phyloP scores from a whole-genome alignment of 208 protist species.

The Zelonia costaricensis region DNA sequence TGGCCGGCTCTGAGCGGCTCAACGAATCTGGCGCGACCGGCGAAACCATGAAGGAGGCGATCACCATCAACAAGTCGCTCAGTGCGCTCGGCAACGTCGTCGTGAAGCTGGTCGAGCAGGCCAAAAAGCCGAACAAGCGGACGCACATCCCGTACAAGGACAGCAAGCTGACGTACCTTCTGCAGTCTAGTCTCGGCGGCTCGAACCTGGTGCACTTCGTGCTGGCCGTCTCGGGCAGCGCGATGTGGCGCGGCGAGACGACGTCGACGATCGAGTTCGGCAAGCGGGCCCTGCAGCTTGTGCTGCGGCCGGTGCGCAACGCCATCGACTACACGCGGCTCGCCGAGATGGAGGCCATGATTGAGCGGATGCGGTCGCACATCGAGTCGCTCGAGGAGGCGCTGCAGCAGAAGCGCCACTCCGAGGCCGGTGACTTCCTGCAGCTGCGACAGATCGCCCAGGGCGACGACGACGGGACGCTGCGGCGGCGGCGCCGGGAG shows the following conservation, averaged over 20 bases:
- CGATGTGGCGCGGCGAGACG: constrained; percentile 80
- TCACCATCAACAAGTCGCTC: constrained; percentile 95
- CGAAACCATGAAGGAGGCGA: constrained; percentile 90
- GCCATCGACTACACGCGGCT: constrained; percentile 92
- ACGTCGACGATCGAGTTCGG: constrained; percentile 92
- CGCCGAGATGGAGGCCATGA: constrained; percentile 93
- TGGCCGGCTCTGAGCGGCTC: constrained; percentile 92
- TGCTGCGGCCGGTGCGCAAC: constrained; percentile 86
- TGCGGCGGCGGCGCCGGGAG: constrained; percentile 15
- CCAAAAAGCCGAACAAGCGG: constrained; percentile 69
- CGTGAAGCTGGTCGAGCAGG: constrained; percentile 87
- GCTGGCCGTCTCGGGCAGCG: constrained; percentile 75
- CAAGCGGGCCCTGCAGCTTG: constrained; percentile 86
- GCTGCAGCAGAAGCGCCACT: constrained; percentile 60
- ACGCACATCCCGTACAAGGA: constrained; percentile 94
- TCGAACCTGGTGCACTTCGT: constrained; percentile 90
- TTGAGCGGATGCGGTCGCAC: constrained; percentile 90
- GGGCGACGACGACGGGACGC: constrained; percentile 26
- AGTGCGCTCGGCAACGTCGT: constrained; percentile 94
- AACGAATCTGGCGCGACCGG: constrained; percentile 85
- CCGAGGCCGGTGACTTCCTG: constrained; percentile 72
- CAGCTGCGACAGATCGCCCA: constrained; percentile 80
- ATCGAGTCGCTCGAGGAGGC: constrained; percentile 83
- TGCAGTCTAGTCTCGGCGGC: constrained; percentile 91
- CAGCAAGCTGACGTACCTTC: constrained; percentile 93